Base-by-base conservation (phyloP, 1,139 yeast genomes). In the Arxiozyma slooffiae region DNA sequence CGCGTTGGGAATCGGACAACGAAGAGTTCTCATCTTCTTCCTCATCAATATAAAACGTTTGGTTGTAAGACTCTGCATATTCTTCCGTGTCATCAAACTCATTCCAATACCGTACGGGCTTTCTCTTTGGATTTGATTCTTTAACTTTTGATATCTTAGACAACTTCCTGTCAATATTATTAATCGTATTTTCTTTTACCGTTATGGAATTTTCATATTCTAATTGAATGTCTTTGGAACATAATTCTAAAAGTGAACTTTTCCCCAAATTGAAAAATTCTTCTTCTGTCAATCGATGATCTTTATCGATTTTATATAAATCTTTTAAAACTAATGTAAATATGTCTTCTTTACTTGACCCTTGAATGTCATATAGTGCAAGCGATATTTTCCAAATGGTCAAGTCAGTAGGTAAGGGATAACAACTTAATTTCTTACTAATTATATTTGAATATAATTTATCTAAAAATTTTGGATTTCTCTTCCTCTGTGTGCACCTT, bases 31-130 rank as follows among this genome's bases (percentile, higher is more conserved):
- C 36, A 30, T 18, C 23, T 14, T 11, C 47, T 51, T 50, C 26
- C 36, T 46, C 60, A 34, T 63, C 61, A 37, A 62, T 44, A 49
- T 59, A 61, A 39, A 60, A 60, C 16, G 58, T 62, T 26, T 50
- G 57, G 26, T 55, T 8, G n/a, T 34, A 30, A 34, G 21, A 30
- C 7, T 9, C 36, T 21, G 63, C 71, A 34, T 70, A 75, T 26
- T 76, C 80, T 38, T 79, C 81, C 1, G 81, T 83, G 57, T 81
- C 77, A 60, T 82, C 88, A 61, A 82, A 82, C 64, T 82, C 88
- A 61, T 82, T 82, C 88, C 88, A 82, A 60, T 82, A 82, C 47
- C 84, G 68, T 49, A 41, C 46, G n/a, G 14, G 14, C 23, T 39
- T 41, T 18, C 21, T 20, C 37, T 47, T 26, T n/a, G 46, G 47